Evolutionary conservation across 352 stramenopile species (phyloP), one percentile per base, ranked within the genome.

Genomic region (Albugo laibachii): DNA sequence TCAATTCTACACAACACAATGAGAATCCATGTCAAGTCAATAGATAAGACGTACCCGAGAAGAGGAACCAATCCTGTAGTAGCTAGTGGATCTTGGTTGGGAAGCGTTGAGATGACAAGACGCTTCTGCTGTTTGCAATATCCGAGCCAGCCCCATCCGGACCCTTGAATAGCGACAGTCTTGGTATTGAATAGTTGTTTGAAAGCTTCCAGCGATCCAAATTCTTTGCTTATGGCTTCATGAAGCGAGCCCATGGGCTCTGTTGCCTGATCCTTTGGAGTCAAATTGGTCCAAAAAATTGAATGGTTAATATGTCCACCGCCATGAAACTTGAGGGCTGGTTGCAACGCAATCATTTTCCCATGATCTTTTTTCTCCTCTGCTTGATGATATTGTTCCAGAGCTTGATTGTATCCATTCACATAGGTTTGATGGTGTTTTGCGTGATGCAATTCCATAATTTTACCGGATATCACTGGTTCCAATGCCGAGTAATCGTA

Each of bases 201-300:
- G 61, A 98, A 95, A 18, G 49, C 61, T 36, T 97, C 93, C 31
- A 97, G 83, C 52, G 62, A 79, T 51, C 89, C 86, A 59, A 97
- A 98, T 55, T 94, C 72, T 12, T 62, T 63, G 21, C 95, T 66
- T 38, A 99, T 96, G 31, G 82, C 80, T 27, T 84, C 70, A 42
- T 68, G 74, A 38, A 98, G 66, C 13, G 77, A 79, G 43, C 82
- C 84, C 12, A 76, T 58, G 18, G 82, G 80, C 48, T 88, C 73
- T 34, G 75, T 80, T 36, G 80, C 81, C 35, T 83, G 85, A 41
- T 75, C 78, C 45, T 85, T 52, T 2, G 83, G 80, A 20, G 80
- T 73, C 40, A 97, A 61, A 67, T 97, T 98, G 55, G 96, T 94
- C 95, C 95, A 99, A 68, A 98, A 99, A 54, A 99, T 89, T 48